Evolutionary conservation across 495 filamentous ascomycete species (phyloP).

Genomic region (Penicillium longicatenatum): DNA sequence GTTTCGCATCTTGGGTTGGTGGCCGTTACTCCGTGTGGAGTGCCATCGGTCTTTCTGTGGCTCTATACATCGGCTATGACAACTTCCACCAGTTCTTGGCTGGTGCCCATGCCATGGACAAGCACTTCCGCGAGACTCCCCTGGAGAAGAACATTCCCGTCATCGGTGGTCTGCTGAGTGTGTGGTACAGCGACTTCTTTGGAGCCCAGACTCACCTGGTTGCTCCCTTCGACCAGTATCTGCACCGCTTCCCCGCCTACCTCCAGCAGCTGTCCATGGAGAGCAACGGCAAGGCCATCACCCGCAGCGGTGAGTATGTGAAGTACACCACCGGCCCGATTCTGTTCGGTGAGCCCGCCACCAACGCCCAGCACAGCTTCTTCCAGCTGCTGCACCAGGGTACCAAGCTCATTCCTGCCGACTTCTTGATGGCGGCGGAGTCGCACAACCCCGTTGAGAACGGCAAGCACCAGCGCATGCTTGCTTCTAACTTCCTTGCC

Average conservation of each 20-base stretch:
- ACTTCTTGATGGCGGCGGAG: conserved; percentile 95
- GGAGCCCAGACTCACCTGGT: conserved; percentile 96
- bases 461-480: conserved; percentile 96
- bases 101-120: conserved; percentile 97
- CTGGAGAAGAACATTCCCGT: conserved; percentile 94
- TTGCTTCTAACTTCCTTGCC: conserved; percentile 97
- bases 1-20: conserved; percentile 97
- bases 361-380: conserved; percentile 99
- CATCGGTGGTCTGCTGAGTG: conserved; percentile 87
- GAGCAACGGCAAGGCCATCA: conserved; percentile 98
- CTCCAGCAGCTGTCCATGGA: conserved; percentile 99
- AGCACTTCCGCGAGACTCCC: conserved; percentile 90
- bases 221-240: conserved; percentile 97
- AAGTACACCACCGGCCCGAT: conserved; percentile 96
- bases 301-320: conserved; percentile 84
- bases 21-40: conserved; percentile 98
- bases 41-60: conserved; percentile 93
- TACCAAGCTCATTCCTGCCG: conserved; percentile 96
- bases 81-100: conserved; percentile 97
- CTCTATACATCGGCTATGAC: conserved; percentile 92
- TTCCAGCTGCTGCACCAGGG: conserved; percentile 99
- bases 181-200: conserved; percentile 99
- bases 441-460: conserved; percentile 92
- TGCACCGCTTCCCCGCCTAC: conserved; percentile 98
- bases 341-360: conserved; percentile 96